Evolutionary conservation across 1,139 yeast genomes (phyloP), one percentile per base, ranked within the genome.

Genomic region (Saccharomycopsis hybrid): DNA sequence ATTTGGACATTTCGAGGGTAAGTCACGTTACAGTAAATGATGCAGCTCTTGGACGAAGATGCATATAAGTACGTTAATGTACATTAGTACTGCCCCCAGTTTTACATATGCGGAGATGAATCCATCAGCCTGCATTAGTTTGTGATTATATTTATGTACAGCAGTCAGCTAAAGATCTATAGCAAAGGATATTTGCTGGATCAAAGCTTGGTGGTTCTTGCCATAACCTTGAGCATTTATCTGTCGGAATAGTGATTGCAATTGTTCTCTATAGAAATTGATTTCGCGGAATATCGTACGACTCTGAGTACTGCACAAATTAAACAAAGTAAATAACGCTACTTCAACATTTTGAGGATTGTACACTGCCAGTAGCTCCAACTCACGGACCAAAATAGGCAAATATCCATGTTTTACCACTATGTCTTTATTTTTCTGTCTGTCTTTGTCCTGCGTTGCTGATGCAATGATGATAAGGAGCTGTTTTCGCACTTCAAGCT

Each of bases 351-450:
- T 5, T 31, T 9, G 33, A 7, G 33, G 9, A 9, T 31, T 31
- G 8, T 29, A 4, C 5, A 9, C 25, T 28, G 30, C 36, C n/a
- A 18, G 44, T n/a, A 11, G 30, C 29, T 35, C 32, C 11, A 41
- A 8, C 24, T 43, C 46, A 8, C 28, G 38, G 11, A 43, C 24
- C 28, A 43, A 33, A 32, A 43, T 43, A 9, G 40, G 46, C 4
- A 43, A 27, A 32, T 5, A 43, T 8, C 38, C 38, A 5, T 32
- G 9, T 32, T 18, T 43, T 7, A 43, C 39, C 7, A 27, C 46
- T 3, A 43, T 4, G 9, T 32, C 25, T 11, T 31, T 43, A 28
- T 41, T 41, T 35, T 41, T 11, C n/a, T n/a, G n/a, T n/a, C n/a
- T n/a, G n/a, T n/a, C n/a, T n/a, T n/a, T n/a, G n/a, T n/a, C n/a